Conservation (phyloP, 2,329 filamentous ascomycete species). For the Blumeria graminis region DNA sequence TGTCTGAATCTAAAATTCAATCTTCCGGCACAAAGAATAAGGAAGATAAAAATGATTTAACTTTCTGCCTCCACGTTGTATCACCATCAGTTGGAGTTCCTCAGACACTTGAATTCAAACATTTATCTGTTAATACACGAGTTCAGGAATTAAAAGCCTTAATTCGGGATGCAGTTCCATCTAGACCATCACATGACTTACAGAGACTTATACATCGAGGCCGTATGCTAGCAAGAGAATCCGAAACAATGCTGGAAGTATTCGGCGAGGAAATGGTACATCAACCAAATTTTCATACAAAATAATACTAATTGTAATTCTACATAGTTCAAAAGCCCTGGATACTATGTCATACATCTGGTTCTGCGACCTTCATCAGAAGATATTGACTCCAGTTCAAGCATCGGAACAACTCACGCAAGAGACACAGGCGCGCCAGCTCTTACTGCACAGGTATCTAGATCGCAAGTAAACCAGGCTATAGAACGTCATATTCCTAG, state of each 20-base stretch:
- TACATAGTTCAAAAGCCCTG: conserved; percentile 19
- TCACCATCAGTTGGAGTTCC: conserved; percentile 32
- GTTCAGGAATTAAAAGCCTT: conserved; percentile 32
- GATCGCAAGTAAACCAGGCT: background rate
- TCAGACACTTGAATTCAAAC: conserved; percentile 24
- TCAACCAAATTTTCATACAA: conserved; percentile 1
- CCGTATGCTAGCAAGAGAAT: conserved; percentile 27
- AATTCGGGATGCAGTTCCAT: conserved; percentile 26
- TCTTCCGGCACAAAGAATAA: background rate
- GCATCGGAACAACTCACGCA: background rate
- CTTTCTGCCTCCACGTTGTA: conserved; percentile 30
- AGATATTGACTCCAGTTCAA: conserved; percentile 4
- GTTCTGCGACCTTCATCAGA: conserved; percentile 21
- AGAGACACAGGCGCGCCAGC: background rate
- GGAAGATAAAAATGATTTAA: background rate
- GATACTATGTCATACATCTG: conserved; percentile 28
- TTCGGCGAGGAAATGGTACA: conserved; percentile 26
- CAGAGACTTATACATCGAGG: conserved; percentile 38
- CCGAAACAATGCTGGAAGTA: conserved; percentile 29
- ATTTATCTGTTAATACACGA: conserved; percentile 25
- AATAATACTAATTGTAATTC: background rate
- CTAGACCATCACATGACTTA: conserved; percentile 26
- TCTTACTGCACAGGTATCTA: no score
- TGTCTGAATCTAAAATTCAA: conserved; percentile 15
- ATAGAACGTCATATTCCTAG: background rate